phyloP scores from a whole-genome alignment of 768 basidiomycete genomes.

The Phylloporus sp. region DNA sequence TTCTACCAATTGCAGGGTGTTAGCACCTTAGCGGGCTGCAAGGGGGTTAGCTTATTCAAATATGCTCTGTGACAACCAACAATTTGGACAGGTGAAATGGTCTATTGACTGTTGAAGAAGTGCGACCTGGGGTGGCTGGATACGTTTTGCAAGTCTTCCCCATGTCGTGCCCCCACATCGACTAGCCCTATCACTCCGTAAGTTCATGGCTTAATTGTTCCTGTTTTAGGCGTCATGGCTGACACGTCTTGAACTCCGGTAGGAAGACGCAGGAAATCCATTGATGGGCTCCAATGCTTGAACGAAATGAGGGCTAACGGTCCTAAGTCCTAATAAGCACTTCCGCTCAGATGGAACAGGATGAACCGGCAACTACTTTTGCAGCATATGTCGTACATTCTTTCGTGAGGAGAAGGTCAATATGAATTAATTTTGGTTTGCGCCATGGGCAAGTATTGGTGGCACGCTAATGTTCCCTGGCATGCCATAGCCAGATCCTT shows the following conservation, averaged over 20 bases:
- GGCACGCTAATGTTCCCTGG: slow-evolving; percentile 27
- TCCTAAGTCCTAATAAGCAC: not conserved
- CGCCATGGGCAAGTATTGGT: no score
- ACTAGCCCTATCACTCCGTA: slow-evolving; percentile 23
- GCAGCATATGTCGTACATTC: not conserved
- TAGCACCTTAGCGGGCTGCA: not conserved
- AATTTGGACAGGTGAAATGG: slow-evolving; percentile 19
- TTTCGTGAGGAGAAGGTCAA: not conserved
- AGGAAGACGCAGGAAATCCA: slow-evolving; percentile 6
- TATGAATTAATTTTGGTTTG: not conserved
- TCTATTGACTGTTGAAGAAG: slow-evolving; percentile 15
- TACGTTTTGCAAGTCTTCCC: not conserved
- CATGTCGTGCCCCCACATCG: slow-evolving; percentile 9
- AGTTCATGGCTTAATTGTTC: no score
- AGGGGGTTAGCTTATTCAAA: no score
- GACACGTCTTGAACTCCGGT: not conserved
- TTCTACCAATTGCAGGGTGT: slow-evolving; percentile 15
- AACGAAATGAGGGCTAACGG: slow-evolving; percentile 1
- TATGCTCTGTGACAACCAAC: not conserved
- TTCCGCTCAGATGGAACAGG: slow-evolving; percentile 13
- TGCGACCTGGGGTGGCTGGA: slow-evolving; percentile 16
- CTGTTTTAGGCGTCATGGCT: not conserved
- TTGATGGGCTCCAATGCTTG: slow-evolving; percentile 17
- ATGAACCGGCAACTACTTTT: slow-evolving; percentile 19
- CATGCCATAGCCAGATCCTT: slow-evolving; percentile 26